Conservation (phyloP, 2,329 filamentous ascomycete species). For the Fusarium sp. region DNA sequence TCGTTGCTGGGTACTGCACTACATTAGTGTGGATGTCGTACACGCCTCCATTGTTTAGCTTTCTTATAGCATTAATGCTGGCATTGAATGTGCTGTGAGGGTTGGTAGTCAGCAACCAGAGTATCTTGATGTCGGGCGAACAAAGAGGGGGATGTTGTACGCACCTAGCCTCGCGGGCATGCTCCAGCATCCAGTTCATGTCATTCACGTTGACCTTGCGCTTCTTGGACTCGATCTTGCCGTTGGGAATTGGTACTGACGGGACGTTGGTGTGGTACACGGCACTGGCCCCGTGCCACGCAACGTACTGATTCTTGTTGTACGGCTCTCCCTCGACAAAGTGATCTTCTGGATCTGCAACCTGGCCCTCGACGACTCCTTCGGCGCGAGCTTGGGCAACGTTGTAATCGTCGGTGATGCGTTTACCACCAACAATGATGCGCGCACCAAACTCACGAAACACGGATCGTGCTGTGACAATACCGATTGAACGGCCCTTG, state of each 20-base stretch:
- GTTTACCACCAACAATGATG: constrained; percentile 90
- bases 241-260: constrained; percentile 76
- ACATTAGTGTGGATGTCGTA: constrained; percentile 96
- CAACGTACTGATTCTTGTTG: constrained; percentile 98
- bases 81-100: constrained; percentile 81
- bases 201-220: constrained; percentile 88
- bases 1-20: constrained; percentile 86
- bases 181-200: constrained; percentile 96
- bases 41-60: constrained; percentile 75
- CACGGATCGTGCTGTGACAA: constrained; percentile 94
- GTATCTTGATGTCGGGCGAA: neutral
- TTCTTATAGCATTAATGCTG: constrained; percentile 72
- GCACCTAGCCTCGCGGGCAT: constrained; percentile 89
- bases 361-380: constrained; percentile 84
- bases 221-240: constrained; percentile 84
- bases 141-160: constrained; percentile 9
- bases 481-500: constrained; percentile 96
- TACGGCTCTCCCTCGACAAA: constrained; percentile 84
- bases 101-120: constrained; percentile 15
- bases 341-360: constrained; percentile 89
- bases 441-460: constrained; percentile 96
- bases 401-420: constrained; percentile 89
- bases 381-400: constrained; percentile 77
- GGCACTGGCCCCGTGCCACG: constrained; percentile 95
- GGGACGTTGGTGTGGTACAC: constrained; percentile 90